Evolutionary conservation across 2,329 filamentous ascomycete genomes (phyloP), one percentile per base, ranked within the genome.

Genomic region (Aspergillus ochraceus): DNA sequence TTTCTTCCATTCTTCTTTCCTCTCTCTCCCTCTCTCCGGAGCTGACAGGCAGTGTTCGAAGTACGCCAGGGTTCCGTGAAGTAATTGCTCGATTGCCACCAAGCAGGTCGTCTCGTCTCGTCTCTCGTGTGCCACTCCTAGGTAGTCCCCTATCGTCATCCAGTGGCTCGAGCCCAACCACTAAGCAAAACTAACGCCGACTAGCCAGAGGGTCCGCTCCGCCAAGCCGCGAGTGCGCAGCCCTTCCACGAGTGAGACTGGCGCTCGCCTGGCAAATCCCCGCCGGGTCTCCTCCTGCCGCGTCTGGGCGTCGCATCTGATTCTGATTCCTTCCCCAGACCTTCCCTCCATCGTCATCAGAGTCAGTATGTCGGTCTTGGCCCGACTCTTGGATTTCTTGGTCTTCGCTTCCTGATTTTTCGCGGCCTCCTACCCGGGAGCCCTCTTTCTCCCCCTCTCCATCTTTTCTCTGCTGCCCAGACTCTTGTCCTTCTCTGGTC

Each of bases 391-490:
- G 49, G 63, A 22, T 52, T 39, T 65, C 61, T 63, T 64, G 58
- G 52, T 59, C 57, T 52, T 57, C 53, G 49, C 49, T 54, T 58
- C 57, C 54, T 58, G 60, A 61, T 52, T 60, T 63, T 62, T 62
- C 56, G 22, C 54, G 26, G 26, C 26, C 26, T 29, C 26, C 9
- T 29, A 29, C 26, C 26, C 26, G 6, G 26, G 26, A 29, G 26
- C 26, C 26, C 32, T 36, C 32, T 36, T 10, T 36, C 36, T 53
- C 22, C 42, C 54, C 26, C n/a, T 29, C 22, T 58, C 42, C 51
- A 54, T 42, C 29, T 39, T 49, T 61, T 49, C 22, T 11, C 49
- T 63, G 62, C 61, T 63, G 62, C 61, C 59, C 58, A 64, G 61
- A 58, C 52, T 54, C 59, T 62, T 60, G 55, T 63, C 52, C 56